These are phyloP conservation scores for Termitomyces sp. DNA, from an alignment of 768 basidiomycete genomes.

Conservation along the genomic window DNA sequence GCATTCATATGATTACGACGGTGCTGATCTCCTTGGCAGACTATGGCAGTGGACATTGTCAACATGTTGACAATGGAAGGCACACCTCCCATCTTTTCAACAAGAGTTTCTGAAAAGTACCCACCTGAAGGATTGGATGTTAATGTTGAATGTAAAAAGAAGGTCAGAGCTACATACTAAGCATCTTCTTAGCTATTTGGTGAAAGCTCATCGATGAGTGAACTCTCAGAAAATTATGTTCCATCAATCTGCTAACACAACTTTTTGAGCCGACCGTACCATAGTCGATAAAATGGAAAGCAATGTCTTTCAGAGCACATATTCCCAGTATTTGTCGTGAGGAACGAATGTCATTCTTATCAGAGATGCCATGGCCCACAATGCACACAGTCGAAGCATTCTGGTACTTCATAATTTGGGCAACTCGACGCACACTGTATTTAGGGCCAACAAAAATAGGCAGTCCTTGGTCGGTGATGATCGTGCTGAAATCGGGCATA, in stretches of 20 bases:
- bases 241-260: slow-evolving; percentile 2
- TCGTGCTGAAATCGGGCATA: neutral
- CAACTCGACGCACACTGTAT: neutral
- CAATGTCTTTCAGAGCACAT: slow-evolving; percentile 1
- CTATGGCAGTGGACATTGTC: neutral
- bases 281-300: neutral
- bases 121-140: neutral
- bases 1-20: neutral
- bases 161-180: neutral
- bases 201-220: neutral
- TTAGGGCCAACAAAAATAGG: neutral
- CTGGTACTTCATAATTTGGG: slow-evolving; percentile 3
- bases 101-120: neutral
- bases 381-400: slow-evolving; percentile 3
- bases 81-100: neutral
- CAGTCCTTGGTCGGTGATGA: neutral
- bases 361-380: neutral
- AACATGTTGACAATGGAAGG: neutral
- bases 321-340: neutral
- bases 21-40: neutral
- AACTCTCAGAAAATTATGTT: neutral
- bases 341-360: neutral
- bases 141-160: neutral
- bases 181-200: neutral
- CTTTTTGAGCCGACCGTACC: neutral